A percentile compares a stretch with the other conserved stretches of the same genome.
phyloP scores from a whole-genome alignment of 2,329 filamentous ascomycete species.

The Cadophora luteo-olivacea region DNA sequence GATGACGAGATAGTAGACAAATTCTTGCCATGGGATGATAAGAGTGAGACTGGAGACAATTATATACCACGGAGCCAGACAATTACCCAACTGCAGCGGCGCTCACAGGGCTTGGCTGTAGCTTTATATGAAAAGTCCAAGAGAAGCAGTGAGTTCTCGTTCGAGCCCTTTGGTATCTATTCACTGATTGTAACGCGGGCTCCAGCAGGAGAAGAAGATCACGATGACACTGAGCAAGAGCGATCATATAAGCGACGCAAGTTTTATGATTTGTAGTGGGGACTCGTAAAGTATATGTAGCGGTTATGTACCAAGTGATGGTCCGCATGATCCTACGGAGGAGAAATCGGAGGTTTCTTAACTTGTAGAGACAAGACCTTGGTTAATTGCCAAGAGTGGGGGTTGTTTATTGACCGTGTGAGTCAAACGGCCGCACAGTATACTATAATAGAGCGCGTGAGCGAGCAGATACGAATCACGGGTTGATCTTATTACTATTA shows the following conservation, averaged over 20 bases:
- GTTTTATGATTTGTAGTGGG: neutral
- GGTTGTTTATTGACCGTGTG: neutral
- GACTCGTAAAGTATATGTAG: neutral
- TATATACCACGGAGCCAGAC: neutral
- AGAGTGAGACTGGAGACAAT: conserved; percentile 16
- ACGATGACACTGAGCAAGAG: neutral
- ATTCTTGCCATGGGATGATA: conserved; percentile 1
- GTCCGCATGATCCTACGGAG: neutral
- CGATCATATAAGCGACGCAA: neutral
- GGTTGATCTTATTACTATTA: neutral
- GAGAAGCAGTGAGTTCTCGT: neutral
- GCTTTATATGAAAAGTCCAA: neutral
- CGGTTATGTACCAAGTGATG: neutral
- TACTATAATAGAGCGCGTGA: neutral
- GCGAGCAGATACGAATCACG: neutral
- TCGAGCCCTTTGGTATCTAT: neutral
- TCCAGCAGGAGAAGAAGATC: neutral
- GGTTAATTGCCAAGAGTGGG: conserved; percentile 9
- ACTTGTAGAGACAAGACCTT: neutral
- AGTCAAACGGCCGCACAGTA: neutral
- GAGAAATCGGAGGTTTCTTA: neutral
- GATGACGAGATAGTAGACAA: conserved; percentile 18
- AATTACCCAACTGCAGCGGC: neutral
- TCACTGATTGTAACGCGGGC: neutral
- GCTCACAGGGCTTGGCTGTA: neutral